Evolutionary conservation across 2,329 filamentous ascomycete genomes (phyloP).

Genomic region (Nothophoma quercina): DNA sequence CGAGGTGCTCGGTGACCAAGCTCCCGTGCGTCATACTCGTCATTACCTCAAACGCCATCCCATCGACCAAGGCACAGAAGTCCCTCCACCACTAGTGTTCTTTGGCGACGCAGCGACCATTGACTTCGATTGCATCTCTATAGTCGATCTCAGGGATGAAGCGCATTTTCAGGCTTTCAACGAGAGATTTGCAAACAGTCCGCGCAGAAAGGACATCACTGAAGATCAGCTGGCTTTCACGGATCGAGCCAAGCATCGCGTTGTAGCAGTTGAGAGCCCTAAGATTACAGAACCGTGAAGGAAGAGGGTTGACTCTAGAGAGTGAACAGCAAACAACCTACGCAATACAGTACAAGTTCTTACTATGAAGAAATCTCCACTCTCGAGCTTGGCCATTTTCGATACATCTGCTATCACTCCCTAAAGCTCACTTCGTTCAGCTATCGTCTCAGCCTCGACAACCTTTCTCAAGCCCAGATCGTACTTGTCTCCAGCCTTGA

Average conservation of each 20-base stretch:
- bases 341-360: too few species aligned
- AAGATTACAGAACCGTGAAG: constrained; percentile 19
- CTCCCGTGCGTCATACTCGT: constrained; percentile 32
- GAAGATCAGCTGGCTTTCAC: constrained; percentile 25
- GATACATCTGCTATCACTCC: background rate
- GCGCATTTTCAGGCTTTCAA: constrained; percentile 29
- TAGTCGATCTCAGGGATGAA: constrained; percentile 26
- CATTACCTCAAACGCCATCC: constrained; percentile 30
- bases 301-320: too few species aligned
- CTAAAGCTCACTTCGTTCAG: constrained; percentile 9
- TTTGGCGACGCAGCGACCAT: constrained; percentile 15
- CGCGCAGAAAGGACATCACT: constrained; percentile 11
- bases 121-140: constrained; percentile 29
- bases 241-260: constrained; percentile 20
- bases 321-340: too few species aligned
- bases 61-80: background rate
- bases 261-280: constrained; percentile 25
- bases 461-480: constrained; percentile 29
- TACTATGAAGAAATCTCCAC: too few species aligned
- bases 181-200: constrained; percentile 14
- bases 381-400: too few species aligned
- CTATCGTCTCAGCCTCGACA: background rate
- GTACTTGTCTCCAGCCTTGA: constrained; percentile 30
- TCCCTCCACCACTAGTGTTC: constrained; percentile 14
- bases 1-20: constrained; percentile 24